Conservation (phyloP, 176 grass and related monocot genomes). For the Aegilops umbellulata region DNA sequence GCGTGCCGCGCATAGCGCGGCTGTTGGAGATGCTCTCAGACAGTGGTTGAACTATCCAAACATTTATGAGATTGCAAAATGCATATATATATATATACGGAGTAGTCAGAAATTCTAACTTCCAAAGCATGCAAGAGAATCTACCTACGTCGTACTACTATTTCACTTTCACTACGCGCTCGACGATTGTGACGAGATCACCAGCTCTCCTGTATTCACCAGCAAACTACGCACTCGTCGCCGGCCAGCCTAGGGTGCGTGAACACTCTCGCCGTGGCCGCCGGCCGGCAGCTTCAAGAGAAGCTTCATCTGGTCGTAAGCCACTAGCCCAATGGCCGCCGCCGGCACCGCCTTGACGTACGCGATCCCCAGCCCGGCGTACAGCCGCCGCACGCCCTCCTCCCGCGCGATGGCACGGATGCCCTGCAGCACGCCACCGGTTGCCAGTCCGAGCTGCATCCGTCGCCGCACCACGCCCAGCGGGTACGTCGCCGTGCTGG, state of each 20-base stretch:
- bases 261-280: background rate
- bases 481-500: slow-evolving; percentile 1
- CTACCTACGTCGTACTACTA: no score
- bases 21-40: no score
- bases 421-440: background rate
- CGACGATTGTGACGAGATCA: background rate
- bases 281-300: background rate
- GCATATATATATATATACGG: no score
- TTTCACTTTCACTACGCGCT: no score
- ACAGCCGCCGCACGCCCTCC: background rate
- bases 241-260: background rate
- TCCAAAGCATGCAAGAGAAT: no score
- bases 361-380: background rate
- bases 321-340: background rate
- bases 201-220: background rate
- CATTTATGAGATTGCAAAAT: no score
- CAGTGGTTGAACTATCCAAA: no score
- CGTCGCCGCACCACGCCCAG: background rate
- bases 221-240: background rate
- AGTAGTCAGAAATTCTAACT: no score
- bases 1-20: no score
- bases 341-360: slow-evolving; percentile 13
- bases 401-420: background rate
- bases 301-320: slow-evolving; percentile 8
- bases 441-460: background rate